phyloP scores from a whole-genome alignment of 2,329 filamentous ascomycete genomes.

The Raffaelea ambrosiae region DNA sequence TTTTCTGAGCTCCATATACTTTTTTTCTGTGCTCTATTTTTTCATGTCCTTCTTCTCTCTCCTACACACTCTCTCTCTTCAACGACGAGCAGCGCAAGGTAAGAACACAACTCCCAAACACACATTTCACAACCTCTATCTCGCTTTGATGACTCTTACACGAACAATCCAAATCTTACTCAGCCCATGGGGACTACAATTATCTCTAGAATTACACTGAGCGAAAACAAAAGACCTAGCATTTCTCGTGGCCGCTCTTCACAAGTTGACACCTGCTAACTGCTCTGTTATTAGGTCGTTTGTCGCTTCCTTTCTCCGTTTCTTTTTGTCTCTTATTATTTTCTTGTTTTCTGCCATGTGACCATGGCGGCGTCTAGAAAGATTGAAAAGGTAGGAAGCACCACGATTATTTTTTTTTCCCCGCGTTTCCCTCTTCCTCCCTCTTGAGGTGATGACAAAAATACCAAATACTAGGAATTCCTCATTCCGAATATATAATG shows the following conservation, averaged over 20 bases:
- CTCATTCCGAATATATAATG: conserved; percentile 59
- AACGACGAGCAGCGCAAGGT: background rate
- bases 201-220: conserved; percentile 49
- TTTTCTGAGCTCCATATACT: background rate
- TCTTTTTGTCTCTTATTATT: background rate
- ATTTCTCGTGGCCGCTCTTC: conserved; percentile 8
- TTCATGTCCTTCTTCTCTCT: conserved; percentile 6
- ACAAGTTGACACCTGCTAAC: background rate
- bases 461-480: conserved; percentile 54
- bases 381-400: conserved; percentile 38
- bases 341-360: background rate
- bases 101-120: background rate
- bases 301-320: background rate
- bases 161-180: conserved; percentile 59
- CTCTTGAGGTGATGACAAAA: conserved; percentile 48
- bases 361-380: background rate
- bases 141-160: conserved; percentile 34
- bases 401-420: conserved; percentile 2
- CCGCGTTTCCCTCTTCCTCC: conserved; percentile 5
- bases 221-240: conserved; percentile 26
- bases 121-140: conserved; percentile 1
- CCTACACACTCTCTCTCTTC: conserved; percentile 8
- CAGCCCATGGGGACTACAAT: conserved; percentile 44
- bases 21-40: background rate
- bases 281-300: background rate